Percentiles rank a stretch among this genome's conserved stretches.
Evolutionary conservation across 1,284 basidiomycete genomes (phyloP).

Genomic region (Austroboletus niveus): DNA sequence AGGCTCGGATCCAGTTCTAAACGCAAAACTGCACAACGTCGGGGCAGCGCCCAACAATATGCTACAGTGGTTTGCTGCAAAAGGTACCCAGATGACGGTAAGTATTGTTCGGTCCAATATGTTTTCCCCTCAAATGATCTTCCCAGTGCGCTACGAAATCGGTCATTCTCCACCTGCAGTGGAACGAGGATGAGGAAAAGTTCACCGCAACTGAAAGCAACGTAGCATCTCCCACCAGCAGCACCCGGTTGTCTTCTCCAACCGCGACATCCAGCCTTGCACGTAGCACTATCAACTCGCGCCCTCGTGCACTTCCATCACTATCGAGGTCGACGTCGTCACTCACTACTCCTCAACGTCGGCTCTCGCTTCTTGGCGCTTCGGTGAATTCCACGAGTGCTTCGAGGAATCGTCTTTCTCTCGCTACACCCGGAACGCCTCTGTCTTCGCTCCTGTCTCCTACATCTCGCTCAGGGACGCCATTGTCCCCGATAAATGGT

Average conservation of each 20-base stretch:
- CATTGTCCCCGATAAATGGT: constrained; percentile 28
- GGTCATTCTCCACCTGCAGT: constrained; percentile 83
- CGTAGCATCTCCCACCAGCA: constrained; percentile 19
- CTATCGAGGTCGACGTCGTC: constrained; percentile 52
- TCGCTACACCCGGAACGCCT: constrained; percentile 47
- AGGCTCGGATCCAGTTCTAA: constrained; percentile 61
- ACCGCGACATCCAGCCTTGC: constrained; percentile 20
- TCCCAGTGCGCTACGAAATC: constrained; percentile 84
- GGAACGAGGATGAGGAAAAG: constrained; percentile 63
- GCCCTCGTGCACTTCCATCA: constrained; percentile 41
- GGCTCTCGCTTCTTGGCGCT: constrained; percentile 42
- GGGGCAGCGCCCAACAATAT: constrained; percentile 79
- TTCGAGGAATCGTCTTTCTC: constrained; percentile 22
- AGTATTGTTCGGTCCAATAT: constrained; percentile 17
- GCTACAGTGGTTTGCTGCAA: constrained; percentile 91
- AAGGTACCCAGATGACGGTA: constrained; percentile 88
- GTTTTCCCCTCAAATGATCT: background rate
- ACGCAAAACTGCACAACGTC: constrained; percentile 67
- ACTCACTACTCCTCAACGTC: constrained; percentile 42
- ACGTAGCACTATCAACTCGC: constrained; percentile 26
- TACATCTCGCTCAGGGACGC: constrained; percentile 43
- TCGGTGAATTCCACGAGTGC: constrained; percentile 18
- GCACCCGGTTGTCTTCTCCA: constrained; percentile 28
- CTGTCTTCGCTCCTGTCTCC: constrained; percentile 36
- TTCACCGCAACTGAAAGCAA: constrained; percentile 20